Percentiles rank a stretch among this genome's conserved stretches.
Conservation (phyloP, 495 filamentous ascomycete genomes). For the Hyaloscypha finlandica region DNA sequence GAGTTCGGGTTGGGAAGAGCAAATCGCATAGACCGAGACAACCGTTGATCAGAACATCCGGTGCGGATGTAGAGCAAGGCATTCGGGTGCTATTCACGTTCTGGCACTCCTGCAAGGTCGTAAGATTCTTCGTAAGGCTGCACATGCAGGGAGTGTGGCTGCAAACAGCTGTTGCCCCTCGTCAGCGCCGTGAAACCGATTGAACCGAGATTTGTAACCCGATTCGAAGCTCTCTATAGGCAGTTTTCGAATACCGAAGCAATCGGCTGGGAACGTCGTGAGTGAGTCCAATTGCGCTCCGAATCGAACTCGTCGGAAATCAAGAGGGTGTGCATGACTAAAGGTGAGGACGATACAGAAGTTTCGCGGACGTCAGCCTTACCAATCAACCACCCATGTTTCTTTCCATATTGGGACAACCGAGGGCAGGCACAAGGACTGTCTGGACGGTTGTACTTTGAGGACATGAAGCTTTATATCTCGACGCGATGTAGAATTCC, state of each 20-base stretch:
- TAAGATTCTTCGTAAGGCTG: constrained; percentile 7
- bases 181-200: not conserved
- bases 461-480: not conserved
- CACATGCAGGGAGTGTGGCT: not conserved
- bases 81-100: not conserved
- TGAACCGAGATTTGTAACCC: not conserved
- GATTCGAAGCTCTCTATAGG: not conserved
- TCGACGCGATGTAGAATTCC: not conserved
- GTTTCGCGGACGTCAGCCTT: not conserved
- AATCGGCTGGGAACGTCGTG: not conserved
- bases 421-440: not conserved
- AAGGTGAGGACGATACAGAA: not conserved
- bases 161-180: not conserved
- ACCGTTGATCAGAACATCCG: not conserved
- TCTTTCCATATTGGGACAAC: not conserved
- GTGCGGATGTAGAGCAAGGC: not conserved
- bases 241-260: not conserved
- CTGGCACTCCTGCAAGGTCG: not conserved
- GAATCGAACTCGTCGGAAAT: not conserved
- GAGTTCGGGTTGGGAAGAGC: not conserved
- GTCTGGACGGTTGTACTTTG: too few species aligned
- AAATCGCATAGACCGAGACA: not conserved
- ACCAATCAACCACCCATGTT: constrained; percentile 7
- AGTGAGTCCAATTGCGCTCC: not conserved
- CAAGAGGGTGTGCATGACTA: constrained; percentile 2